Percentiles rank a stretch among this genome's conserved stretches.
phyloP scores from a whole-genome alignment of 345 rosid genomes.

The Melastoma malabathricum region DNA sequence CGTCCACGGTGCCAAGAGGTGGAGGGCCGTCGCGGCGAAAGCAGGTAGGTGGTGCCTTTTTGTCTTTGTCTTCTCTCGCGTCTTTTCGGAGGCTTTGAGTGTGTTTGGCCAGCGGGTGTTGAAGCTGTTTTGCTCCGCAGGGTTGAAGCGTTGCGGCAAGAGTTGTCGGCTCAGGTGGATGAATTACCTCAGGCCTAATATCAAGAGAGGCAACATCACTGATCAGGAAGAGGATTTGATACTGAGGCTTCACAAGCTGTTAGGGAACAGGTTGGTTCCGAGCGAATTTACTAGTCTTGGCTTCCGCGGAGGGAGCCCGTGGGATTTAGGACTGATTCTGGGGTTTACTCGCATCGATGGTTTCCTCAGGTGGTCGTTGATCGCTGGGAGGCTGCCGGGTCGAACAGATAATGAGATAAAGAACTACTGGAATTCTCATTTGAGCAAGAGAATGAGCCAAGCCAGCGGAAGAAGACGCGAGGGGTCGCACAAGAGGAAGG shows the following conservation, averaged over 20 bases:
- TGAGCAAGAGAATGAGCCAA: conserved; percentile 30
- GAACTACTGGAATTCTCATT: conserved; percentile 26
- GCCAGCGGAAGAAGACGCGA: conserved; percentile 2
- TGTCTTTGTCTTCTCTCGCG: not conserved
- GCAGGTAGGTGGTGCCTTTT: conserved; percentile 16
- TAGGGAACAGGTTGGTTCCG: conserved; percentile 27
- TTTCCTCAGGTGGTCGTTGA: conserved; percentile 11
- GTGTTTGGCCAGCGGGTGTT: not conserved
- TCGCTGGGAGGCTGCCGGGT: conserved; percentile 15
- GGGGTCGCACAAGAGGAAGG: not conserved
- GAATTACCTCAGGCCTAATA: conserved; percentile 38
- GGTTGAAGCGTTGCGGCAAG: conserved; percentile 30
- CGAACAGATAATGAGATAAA: conserved; percentile 17
- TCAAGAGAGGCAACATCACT: conserved; percentile 38
- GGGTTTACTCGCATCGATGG: not conserved
- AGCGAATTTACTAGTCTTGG: too few relatives aligned
- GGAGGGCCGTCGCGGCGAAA: conserved; percentile 26
- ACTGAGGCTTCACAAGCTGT: conserved; percentile 34
- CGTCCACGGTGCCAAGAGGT: conserved; percentile 24
- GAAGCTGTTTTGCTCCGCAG: conserved; percentile 9
- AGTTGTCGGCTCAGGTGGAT: conserved; percentile 40
- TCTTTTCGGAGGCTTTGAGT: not conserved
- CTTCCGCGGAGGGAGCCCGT: too few relatives aligned
- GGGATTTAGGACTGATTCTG: too few relatives aligned
- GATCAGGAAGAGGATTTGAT: conserved; percentile 39